Evolutionary conservation across 2,329 filamentous ascomycete species (phyloP), one percentile per base, ranked within the genome.

Genomic region (Diplocarpon mali): DNA sequence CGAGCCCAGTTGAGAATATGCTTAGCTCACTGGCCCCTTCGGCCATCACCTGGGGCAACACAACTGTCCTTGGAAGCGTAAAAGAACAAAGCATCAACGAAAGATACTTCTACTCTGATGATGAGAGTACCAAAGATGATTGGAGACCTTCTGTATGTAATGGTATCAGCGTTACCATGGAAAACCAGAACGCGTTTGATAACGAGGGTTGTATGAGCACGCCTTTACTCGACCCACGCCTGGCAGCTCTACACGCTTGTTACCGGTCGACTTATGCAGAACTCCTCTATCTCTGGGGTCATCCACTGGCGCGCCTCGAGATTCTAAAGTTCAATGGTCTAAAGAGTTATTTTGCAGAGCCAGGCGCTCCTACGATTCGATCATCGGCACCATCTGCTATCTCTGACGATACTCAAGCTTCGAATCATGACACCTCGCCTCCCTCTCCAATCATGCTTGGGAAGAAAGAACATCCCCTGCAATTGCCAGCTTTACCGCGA

Each of bases 301-400:
- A 78, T 45, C 77, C 77, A 0, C 63, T 83, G 4, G 70, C 75
- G 28, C 69, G 78, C 14, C 69, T 83, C 1, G 80, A 84, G 57
- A 73, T 84, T 24, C 69, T 83, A 63, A 83, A 84, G 56, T 83
- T 83, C 56, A 82, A 82, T 50, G 70, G 76, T 3, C 64, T 83
- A 32, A 72, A 72, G 44, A 72, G 74, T 20, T 68, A 71, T 38
- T 60, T 59, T 15, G 49, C 54, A 38, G 54, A 59, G 44, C 16
- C 51, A 35, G 56, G 62, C 15, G 47, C 58, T 16, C 35, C 49
- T 5, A 55, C 59, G 1, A 60, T 58, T 27, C 56, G 56, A 40
- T 51, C 56, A 1, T 56, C 52, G 30, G 55, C 54, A 3, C 49
- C 51, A 5, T 61, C 59, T 1, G 46, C 59, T 29, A 17, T 52